Conservation (phyloP, 176 grass and related monocot species). For the Aegilops speltoides region DNA sequence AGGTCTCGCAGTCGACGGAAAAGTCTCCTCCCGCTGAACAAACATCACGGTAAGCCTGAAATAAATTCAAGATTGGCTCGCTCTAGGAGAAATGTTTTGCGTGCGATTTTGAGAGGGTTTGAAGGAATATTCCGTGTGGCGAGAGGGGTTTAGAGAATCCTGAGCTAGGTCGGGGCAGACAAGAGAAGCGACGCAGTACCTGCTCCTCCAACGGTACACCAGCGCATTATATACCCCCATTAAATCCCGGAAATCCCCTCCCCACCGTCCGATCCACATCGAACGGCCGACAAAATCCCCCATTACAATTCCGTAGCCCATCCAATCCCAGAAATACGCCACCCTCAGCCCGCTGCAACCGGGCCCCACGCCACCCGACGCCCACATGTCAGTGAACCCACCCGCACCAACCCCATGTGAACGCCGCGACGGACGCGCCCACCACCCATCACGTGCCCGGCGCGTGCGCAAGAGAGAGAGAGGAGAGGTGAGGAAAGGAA, state of each 20-base stretch:
- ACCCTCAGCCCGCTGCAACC: not conserved
- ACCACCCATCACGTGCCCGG: not conserved
- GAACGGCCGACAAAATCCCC: not conserved
- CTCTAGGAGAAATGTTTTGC: not conserved
- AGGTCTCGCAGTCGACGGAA: no score
- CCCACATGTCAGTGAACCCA: constrained; percentile 30
- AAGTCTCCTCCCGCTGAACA: no score
- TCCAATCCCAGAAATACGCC: not conserved
- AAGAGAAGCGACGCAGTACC: not conserved
- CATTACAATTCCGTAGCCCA: no score
- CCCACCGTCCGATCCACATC: constrained; percentile 22
- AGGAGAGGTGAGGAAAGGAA: constrained; percentile 14
- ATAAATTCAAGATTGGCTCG: no score
- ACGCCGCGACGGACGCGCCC: constrained; percentile 2
- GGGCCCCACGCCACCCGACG: rapidly evolving
- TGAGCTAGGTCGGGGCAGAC: constrained; percentile 8
- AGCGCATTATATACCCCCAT: constrained; percentile 20
- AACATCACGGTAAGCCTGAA: no score
- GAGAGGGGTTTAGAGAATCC: not conserved
- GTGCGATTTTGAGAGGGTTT: not conserved
- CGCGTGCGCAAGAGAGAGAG: not conserved
- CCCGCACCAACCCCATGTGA: constrained; percentile 18
- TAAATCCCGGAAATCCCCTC: not conserved
- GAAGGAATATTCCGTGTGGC: not conserved
- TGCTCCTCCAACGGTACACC: constrained; percentile 43